These are phyloP conservation scores for Lasiodiplodia theobromae DNA, from an alignment of 2,329 filamentous ascomycete genomes.

Conservation along the genomic window DNA sequence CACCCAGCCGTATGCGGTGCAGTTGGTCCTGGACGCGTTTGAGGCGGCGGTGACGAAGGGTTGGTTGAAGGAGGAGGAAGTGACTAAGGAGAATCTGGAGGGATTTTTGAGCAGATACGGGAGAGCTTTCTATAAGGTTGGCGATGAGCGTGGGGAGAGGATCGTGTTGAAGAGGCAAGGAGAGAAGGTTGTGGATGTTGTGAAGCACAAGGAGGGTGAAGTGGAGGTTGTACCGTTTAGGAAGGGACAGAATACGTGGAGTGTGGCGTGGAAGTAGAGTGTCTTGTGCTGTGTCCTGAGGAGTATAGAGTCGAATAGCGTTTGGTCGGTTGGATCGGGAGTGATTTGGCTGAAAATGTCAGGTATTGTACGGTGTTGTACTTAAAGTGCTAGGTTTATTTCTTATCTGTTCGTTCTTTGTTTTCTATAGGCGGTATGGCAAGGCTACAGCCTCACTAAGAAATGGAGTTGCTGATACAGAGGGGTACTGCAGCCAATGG, in stretches of 20 bases:
- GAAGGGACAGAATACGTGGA: slow-evolving; percentile 67
- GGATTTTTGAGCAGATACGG: slow-evolving; percentile 66
- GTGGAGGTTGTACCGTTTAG: slow-evolving; percentile 72
- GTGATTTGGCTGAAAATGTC: no score
- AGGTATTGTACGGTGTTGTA: no score
- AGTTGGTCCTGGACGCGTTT: slow-evolving; percentile 70
- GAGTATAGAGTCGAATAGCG: no score
- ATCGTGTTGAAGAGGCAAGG: slow-evolving; percentile 65
- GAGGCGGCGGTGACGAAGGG: slow-evolving; percentile 67
- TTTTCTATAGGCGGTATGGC: no score
- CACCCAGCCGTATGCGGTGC: slow-evolving; percentile 75
- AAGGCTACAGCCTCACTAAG: no score
- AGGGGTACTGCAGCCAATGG: no score
- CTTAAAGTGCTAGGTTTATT: no score
- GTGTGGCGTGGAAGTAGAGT: slow-evolving; percentile 22
- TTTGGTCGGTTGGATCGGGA: no score
- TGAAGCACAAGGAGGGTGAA: slow-evolving; percentile 59
- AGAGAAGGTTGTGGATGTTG: slow-evolving; percentile 62
- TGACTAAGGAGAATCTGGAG: slow-evolving; percentile 62
- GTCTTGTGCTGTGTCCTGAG: no score
- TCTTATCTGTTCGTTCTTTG: no score
- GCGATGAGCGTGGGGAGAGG: slow-evolving; percentile 53
- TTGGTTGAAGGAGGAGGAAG: slow-evolving; percentile 60
- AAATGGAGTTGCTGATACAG: no score
- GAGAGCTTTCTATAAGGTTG: slow-evolving; percentile 64